Percentiles rank a stretch among this genome's conserved stretches.
These are phyloP conservation scores for Suillus lakei DNA, from an alignment of 768 basidiomycete genomes.

Conservation along the genomic window DNA sequence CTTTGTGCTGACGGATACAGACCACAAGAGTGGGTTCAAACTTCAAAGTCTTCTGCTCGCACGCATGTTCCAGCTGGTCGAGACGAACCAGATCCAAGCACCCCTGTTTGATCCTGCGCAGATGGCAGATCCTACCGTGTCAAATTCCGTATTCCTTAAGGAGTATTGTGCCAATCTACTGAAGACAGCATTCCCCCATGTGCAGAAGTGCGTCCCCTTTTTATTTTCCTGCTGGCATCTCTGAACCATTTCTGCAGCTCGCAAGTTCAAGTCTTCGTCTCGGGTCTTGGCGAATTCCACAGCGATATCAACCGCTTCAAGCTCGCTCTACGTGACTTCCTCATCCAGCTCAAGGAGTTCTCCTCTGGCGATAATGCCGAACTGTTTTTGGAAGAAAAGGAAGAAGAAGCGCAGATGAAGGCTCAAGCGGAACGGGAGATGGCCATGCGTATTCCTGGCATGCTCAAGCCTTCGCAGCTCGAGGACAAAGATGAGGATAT, in stretches of 20 bases:
- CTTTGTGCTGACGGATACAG: conserved; percentile 96
- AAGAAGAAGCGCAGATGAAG: conserved; percentile 78
- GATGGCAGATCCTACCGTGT: conserved; percentile 68
- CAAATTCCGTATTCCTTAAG: conserved; percentile 80
- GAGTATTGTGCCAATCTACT: conserved; percentile 88
- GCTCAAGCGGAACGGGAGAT: conserved; percentile 84
- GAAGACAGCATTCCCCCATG: conserved; percentile 89
- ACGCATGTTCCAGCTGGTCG: conserved; percentile 91
- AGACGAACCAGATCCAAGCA: conserved; percentile 76
- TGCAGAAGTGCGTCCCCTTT: conserved; percentile 67
- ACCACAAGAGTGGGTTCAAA: conserved; percentile 99
- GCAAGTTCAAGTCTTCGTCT: conserved; percentile 74
- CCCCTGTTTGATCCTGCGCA: conserved; percentile 85
- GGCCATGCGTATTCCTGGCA: conserved; percentile 94
- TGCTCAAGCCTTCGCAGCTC: conserved; percentile 94
- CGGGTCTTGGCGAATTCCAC: conserved; percentile 70
- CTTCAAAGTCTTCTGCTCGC: conserved; percentile 92
- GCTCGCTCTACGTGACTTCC: conserved; percentile 92
- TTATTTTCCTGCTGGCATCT: conserved; percentile 10
- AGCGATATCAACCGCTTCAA: conserved; percentile 91
- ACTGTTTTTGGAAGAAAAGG: conserved; percentile 93
- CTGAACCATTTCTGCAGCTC: conserved; percentile 45
- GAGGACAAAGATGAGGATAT: conserved; percentile 93
- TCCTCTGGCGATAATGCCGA: conserved; percentile 91
- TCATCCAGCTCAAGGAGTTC: conserved; percentile 97